Conservation (phyloP, 306 rosid species). For the Benincasa hispida region DNA sequence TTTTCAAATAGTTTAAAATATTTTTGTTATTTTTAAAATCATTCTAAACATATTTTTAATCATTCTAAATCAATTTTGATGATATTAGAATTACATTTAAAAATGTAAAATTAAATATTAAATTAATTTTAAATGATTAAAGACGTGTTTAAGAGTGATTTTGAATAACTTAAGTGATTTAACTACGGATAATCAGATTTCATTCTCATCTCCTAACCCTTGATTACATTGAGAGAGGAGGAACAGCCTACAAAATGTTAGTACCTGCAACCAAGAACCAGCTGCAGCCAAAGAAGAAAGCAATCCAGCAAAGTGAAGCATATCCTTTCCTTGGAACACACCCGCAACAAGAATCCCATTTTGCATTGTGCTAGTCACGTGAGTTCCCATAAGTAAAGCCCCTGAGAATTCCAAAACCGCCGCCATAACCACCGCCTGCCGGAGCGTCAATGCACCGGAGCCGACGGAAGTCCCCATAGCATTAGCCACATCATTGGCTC, state of each 20-base stretch:
- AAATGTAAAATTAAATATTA: too few species aligned
- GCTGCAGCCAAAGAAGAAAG: constrained; percentile 97
- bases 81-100: too few species aligned
- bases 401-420: constrained; percentile 87
- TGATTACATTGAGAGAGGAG: too few species aligned
- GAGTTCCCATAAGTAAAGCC: constrained; percentile 77
- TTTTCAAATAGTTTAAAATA: too few species aligned
- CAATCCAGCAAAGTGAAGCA: constrained; percentile 67
- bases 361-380: constrained; percentile 93
- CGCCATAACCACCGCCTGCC: constrained; percentile 81
- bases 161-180: too few species aligned
- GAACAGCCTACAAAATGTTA: too few species aligned
- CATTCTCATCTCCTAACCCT: neutral
- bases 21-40: too few species aligned
- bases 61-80: too few species aligned
- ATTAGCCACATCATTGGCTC: constrained; percentile 96
- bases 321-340: constrained; percentile 69
- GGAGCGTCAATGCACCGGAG: constrained; percentile 70
- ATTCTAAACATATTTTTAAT: too few species aligned
- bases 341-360: constrained; percentile 72
- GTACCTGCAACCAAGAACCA: constrained; percentile 97
- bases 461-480: constrained; percentile 99
- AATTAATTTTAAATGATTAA: too few species aligned
- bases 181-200: too few species aligned
- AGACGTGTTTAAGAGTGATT: too few species aligned